phyloP scores from a whole-genome alignment of 2,329 filamentous ascomycete genomes.

The Penicillium paneum region DNA sequence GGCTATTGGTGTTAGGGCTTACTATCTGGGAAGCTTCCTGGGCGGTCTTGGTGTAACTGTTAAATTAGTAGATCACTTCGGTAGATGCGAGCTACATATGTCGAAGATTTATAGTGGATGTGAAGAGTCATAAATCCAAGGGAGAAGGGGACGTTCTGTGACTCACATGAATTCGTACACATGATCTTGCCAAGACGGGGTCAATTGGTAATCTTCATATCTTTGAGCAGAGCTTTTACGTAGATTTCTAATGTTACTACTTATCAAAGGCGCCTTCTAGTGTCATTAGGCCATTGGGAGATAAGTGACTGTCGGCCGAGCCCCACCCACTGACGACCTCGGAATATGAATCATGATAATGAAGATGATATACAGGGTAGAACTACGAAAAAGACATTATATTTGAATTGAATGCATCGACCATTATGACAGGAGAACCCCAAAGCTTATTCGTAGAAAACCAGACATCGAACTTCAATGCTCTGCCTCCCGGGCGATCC shows the following conservation, averaged over 20 bases:
- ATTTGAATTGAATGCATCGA: not conserved
- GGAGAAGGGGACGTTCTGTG: not conserved
- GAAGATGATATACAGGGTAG: not conserved
- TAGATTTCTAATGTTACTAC: not conserved
- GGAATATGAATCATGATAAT: not conserved
- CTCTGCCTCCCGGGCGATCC: conserved; percentile 55
- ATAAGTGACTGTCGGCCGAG: not conserved
- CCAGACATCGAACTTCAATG: conserved; percentile 62
- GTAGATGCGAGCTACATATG: not conserved
- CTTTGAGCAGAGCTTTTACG: not conserved
- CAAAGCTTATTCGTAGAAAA: conserved; percentile 55
- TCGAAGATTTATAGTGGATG: no score
- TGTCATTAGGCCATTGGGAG: not conserved
- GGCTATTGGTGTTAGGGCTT: not conserved
- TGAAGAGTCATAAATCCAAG: not conserved
- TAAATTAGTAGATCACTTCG: not conserved
- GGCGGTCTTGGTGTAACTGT: not conserved
- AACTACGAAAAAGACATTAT: not conserved
- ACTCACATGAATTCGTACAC: not conserved
- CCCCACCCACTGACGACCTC: not conserved
- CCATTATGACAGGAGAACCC: not conserved
- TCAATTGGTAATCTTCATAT: not conserved
- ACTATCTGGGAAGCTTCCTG: not conserved
- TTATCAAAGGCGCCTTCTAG: not conserved
- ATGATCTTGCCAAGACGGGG: not conserved